These are phyloP conservation scores for Wickerhamomyces subpelliculosus DNA, from an alignment of 805 yeast genomes.

Conservation along the genomic window DNA sequence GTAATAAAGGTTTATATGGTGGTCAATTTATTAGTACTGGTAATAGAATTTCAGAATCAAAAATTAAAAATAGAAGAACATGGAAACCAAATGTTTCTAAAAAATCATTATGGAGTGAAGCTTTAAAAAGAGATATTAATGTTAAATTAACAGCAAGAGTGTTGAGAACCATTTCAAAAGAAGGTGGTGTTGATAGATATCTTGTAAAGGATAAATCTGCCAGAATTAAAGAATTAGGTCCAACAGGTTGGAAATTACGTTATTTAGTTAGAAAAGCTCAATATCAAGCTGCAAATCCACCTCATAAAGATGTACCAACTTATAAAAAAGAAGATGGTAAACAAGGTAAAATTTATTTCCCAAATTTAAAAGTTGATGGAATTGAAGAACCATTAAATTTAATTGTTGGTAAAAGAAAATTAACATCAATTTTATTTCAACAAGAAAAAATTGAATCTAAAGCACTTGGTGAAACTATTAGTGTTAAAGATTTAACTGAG, in stretches of 20 bases:
- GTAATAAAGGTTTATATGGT: constrained; percentile 85
- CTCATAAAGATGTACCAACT: constrained; percentile 29
- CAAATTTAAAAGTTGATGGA: constrained; percentile 31
- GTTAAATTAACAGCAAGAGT: constrained; percentile 73
- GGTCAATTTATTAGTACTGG: constrained; percentile 78
- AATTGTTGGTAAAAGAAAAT: constrained; percentile 57
- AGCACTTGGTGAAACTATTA: constrained; percentile 37
- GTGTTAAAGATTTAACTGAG: constrained; percentile 32
- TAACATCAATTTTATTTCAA: constrained; percentile 49
- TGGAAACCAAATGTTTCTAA: constrained; percentile 80
- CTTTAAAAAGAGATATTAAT: constrained; percentile 45
- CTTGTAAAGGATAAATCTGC: constrained; percentile 82
- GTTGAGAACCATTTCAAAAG: constrained; percentile 78
- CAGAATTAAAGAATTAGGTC: constrained; percentile 87
- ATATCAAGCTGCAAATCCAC: constrained; percentile 33
- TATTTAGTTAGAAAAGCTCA: constrained; percentile 54
- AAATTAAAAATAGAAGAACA: constrained; percentile 64
- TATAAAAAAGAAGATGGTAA: constrained; percentile 26
- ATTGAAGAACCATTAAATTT: constrained; percentile 38
- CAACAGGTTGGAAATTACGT: constrained; percentile 85
- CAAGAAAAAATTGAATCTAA: constrained; percentile 36
- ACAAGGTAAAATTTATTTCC: constrained; percentile 39
- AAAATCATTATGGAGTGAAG: constrained; percentile 79
- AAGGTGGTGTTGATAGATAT: constrained; percentile 93
- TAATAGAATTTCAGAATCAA: constrained; percentile 68